Base-by-base conservation (phyloP, 805 yeast genomes). In the Helenozyma rhizophorensis region DNA sequence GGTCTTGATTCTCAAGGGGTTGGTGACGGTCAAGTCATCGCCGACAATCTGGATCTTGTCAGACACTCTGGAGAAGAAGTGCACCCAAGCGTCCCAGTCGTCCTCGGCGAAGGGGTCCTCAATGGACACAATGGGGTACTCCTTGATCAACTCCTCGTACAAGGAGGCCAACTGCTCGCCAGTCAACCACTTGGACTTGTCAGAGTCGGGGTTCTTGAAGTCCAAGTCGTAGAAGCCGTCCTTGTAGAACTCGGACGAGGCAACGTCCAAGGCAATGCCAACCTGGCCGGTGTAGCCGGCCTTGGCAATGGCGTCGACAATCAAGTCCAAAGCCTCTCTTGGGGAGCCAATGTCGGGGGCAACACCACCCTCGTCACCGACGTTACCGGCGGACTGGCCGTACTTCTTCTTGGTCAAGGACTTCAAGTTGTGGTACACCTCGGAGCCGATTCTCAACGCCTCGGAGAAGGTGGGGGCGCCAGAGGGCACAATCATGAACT, bases 321-420 rank as follows among this genome's bases (percentile, higher is more conserved):
- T 87, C 68, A 90, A 81, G 75, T 93, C 97, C 51, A 90, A 76
- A 56, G 97, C 98, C 80, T 90, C 97, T 70, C 79, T 85, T 63
- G 98, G 90, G 55, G 96, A 78, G 51, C 83, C 77, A 53, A 93
- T 81, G 70, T 88, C 86, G 70, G 98, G 98, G 58, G 98, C 98
- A 76, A 90, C 96, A 81, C 98, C 98, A 83, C 98, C 98, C 79
- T 90, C 98, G 72, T 90, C 98, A 80, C 98, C 98, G 65, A 90
- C 98, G 76, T 90, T 90, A 74, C 96, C 97, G 59, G 98, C 98
- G 46, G 95, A 82, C 62, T 86, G 83, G 65, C 98, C 98, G 83
- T 90, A 93, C 68, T 73, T 76, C 81, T 86, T 82, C 80, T 86
- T 85, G 68, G 97, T 83, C 58, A 84, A 73, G 49, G 89, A 70